phyloP scores from a whole-genome alignment of 169 alveolate genomes.

The Theileria sp. region DNA sequence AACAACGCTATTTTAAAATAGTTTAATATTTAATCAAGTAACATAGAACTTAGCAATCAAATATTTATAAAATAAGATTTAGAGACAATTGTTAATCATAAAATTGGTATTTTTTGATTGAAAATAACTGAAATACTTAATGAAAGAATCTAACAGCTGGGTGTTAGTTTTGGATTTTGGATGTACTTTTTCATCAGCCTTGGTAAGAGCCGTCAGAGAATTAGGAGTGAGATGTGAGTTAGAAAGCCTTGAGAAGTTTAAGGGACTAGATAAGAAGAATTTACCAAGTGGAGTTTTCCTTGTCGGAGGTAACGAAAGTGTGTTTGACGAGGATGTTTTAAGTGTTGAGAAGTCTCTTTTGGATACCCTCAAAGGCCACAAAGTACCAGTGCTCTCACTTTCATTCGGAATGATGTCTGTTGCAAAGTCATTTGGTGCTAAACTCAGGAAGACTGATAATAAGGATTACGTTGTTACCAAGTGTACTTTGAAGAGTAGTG shows the following conservation, averaged over 20 bases:
- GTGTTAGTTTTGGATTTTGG: slow-evolving; percentile 74
- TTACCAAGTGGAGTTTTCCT: slow-evolving; percentile 72
- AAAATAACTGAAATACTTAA: neutral
- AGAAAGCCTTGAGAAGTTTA: slow-evolving; percentile 54
- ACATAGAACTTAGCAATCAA: neutral
- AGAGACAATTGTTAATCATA: no score
- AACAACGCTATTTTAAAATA: neutral
- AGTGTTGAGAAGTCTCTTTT: slow-evolving; percentile 54
- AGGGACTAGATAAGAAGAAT: slow-evolving; percentile 42
- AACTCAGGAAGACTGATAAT: slow-evolving; percentile 52
- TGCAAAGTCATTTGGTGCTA: slow-evolving; percentile 63
- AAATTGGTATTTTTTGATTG: neutral
- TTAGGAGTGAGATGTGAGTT: slow-evolving; percentile 71
- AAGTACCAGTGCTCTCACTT: slow-evolving; percentile 71
- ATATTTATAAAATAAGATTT: neutral
- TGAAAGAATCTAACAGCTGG: neutral
- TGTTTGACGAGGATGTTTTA: slow-evolving; percentile 58
- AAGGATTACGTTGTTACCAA: slow-evolving; percentile 58
- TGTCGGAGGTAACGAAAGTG: slow-evolving; percentile 74
- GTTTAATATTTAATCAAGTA: neutral
- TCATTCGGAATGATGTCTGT: slow-evolving; percentile 74
- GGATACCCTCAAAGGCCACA: slow-evolving; percentile 44
- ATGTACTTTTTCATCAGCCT: slow-evolving; percentile 68
- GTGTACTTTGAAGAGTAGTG: slow-evolving; percentile 10
- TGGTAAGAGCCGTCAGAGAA: slow-evolving; percentile 66